Conservation (phyloP, 148 eudicot genomes). For the Rhododendron ovatum region DNA sequence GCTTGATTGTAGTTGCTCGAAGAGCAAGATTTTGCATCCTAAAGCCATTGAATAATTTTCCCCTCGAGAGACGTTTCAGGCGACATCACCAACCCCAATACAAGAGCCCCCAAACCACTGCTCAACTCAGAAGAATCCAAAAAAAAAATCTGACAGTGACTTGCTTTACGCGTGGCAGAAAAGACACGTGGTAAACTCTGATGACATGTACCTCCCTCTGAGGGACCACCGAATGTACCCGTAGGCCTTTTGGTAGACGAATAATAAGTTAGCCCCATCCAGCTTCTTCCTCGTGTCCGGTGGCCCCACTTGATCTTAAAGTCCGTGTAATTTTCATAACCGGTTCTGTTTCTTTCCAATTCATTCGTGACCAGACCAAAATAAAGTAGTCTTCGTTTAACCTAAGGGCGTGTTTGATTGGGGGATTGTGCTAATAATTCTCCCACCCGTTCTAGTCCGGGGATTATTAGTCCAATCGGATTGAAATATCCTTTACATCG, state of each 20-base stretch:
- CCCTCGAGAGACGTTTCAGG: neutral
- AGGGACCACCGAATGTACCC: conserved; percentile 20
- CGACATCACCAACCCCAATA: neutral
- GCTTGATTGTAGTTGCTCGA: too few species aligned
- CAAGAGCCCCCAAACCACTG: neutral
- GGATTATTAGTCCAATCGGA: too few species aligned
- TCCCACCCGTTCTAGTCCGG: too few species aligned
- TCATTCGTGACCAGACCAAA: too few species aligned
- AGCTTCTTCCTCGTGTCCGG: neutral
- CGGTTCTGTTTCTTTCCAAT: too few species aligned
- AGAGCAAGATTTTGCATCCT: too few species aligned
- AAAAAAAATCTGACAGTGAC: neutral
- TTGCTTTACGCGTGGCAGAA: neutral
- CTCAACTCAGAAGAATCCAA: neutral
- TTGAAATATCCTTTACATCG: too few species aligned
- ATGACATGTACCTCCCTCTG: conserved; percentile 12
- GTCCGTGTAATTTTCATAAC: neutral
- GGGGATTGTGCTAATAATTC: too few species aligned
- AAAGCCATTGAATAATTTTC: neutral
- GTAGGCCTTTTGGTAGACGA: neutral
- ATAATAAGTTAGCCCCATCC: neutral
- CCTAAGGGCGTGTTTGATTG: too few species aligned
- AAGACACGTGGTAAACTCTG: neutral
- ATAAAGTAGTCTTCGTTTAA: too few species aligned
- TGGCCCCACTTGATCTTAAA: neutral